Conservation (phyloP, 805 yeast genomes). For the Saccharomycopsis schoenii region DNA sequence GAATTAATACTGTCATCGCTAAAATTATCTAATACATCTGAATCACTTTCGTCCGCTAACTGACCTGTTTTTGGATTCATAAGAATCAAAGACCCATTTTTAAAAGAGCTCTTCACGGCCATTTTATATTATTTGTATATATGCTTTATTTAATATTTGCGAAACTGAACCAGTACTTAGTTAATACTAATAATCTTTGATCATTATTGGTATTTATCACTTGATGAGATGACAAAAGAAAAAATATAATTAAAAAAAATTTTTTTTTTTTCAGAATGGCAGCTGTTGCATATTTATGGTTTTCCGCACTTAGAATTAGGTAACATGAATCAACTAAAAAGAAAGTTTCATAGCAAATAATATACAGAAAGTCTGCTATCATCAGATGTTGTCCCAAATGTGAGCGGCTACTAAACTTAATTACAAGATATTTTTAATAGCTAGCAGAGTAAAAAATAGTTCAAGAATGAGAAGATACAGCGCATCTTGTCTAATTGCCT, state of each 20-base stretch:
- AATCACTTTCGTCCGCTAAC: constrained; percentile 7
- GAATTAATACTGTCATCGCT: constrained; percentile 18
- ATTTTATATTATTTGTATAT: neutral
- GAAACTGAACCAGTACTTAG: no score
- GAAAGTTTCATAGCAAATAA: neutral
- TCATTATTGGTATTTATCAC: no score
- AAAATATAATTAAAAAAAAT: no score
- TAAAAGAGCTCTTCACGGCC: constrained; percentile 15
- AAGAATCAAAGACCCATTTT: constrained; percentile 14
- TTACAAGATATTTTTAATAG: no score
- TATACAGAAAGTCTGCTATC: no score
- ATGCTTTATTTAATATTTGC: no score
- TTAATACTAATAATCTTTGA: no score
- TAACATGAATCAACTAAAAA: neutral
- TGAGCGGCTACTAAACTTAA: no score
- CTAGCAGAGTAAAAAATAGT: neutral
- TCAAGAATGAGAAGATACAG: no score
- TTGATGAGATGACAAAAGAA: neutral
- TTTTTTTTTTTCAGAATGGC: neutral
- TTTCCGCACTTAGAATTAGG: neutral
- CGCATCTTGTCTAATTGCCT: no score
- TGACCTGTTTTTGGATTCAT: constrained; percentile 16
- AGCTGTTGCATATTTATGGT: neutral
- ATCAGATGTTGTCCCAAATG: no score
- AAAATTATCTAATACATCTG: constrained; percentile 13